These are phyloP conservation scores for Populus deltoides DNA, from an alignment of 345 rosid species.

Conservation along the genomic window DNA sequence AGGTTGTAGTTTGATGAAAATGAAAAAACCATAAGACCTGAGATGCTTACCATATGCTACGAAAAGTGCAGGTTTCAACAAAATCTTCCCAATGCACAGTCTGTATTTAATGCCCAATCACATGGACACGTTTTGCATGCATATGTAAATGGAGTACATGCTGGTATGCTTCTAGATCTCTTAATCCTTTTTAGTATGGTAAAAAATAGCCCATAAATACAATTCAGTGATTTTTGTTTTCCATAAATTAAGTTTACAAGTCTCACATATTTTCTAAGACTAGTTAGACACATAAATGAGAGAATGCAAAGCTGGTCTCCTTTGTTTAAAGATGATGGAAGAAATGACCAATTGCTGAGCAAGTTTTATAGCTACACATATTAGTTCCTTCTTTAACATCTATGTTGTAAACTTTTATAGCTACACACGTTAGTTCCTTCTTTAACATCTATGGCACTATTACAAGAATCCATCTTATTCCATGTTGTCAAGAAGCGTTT, in stretches of 20 bases:
- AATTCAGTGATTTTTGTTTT: neutral
- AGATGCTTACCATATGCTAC: neutral
- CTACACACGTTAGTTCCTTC: too few relatives aligned
- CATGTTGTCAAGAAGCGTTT: too few relatives aligned
- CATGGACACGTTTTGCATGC: constrained; percentile 64
- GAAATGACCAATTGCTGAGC: too few relatives aligned
- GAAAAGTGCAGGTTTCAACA: constrained; percentile 44
- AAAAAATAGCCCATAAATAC: neutral
- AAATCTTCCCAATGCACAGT: constrained; percentile 21
- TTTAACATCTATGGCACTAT: too few relatives aligned
- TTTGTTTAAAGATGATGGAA: neutral
- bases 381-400: too few relatives aligned
- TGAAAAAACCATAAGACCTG: neutral
- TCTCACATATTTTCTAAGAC: too few relatives aligned
- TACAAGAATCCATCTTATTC: too few relatives aligned
- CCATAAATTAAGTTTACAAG: too few relatives aligned
- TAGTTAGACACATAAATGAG: neutral
- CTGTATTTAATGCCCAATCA: constrained; percentile 45
- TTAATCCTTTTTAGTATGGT: neutral
- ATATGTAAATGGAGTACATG: constrained; percentile 50
- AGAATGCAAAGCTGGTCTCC: too few relatives aligned
- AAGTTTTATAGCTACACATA: too few relatives aligned
- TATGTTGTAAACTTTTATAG: too few relatives aligned
- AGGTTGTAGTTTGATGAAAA: neutral
- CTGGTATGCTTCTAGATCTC: constrained; percentile 36